These are phyloP conservation scores for Septoria petroselini DNA, from an alignment of 2,329 filamentous ascomycete genomes.

Conservation along the genomic window DNA sequence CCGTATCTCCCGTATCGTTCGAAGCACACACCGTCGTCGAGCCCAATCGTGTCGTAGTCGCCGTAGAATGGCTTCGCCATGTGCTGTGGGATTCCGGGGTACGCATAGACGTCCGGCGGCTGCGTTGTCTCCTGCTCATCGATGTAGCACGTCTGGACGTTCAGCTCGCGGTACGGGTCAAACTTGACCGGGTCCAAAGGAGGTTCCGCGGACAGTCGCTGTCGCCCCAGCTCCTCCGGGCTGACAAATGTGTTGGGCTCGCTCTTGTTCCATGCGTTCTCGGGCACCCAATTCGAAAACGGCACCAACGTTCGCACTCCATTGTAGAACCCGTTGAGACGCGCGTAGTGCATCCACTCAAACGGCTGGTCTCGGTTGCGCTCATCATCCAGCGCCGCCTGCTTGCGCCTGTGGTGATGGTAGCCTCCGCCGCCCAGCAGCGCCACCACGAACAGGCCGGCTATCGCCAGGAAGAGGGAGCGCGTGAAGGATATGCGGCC, in stretches of 20 bases:
- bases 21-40: constrained; percentile 50
- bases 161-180: constrained; percentile 49
- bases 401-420: constrained; percentile 28
- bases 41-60: constrained; percentile 47
- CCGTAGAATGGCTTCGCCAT: constrained; percentile 50
- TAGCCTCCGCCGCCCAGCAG: constrained; percentile 46
- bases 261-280: constrained; percentile 46
- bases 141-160: constrained; percentile 61
- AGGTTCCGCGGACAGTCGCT: constrained; percentile 25
- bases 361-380: constrained; percentile 39
- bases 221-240: constrained; percentile 33
- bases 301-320: constrained; percentile 48
- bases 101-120: constrained; percentile 64
- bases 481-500: constrained; percentile 43
- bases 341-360: constrained; percentile 47
- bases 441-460: constrained; percentile 40
- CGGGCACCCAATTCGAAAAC: constrained; percentile 42
- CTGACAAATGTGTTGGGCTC: constrained; percentile 30
- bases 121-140: constrained; percentile 56
- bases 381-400: constrained; percentile 19
- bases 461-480: constrained; percentile 42
- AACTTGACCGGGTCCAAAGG: constrained; percentile 42
- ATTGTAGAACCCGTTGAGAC: constrained; percentile 49
- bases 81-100: constrained; percentile 53
- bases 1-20: constrained; percentile 51